Percentiles rank a stretch among this genome's conserved stretches.
Evolutionary conservation across 2,329 filamentous ascomycete species (phyloP).

Genomic region (Escovopsis sp.): DNA sequence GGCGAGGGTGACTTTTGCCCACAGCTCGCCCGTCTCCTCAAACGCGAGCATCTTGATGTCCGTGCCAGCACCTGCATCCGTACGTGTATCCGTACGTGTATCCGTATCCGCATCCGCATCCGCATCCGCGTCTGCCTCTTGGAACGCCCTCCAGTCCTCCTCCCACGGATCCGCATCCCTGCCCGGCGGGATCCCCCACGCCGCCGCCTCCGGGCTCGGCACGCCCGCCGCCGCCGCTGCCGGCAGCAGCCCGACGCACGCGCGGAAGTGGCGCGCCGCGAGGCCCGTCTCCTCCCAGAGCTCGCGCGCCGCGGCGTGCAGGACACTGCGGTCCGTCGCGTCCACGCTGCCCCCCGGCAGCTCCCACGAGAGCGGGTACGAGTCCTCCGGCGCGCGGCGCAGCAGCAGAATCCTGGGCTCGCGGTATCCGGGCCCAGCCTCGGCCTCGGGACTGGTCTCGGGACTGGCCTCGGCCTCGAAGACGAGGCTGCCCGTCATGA

Average conservation of each 20-base stretch:
- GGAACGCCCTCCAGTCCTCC: background rate
- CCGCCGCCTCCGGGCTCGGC: background rate
- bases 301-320: conserved; percentile 27
- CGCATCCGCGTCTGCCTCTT: background rate
- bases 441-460: background rate
- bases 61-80: background rate
- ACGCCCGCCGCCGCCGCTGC: background rate
- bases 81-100: no score
- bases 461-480: conserved; percentile 3
- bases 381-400: conserved; percentile 8
- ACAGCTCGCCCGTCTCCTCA: conserved; percentile 11
- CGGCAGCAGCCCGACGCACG: conserved; percentile 8
- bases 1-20: conserved; percentile 17
- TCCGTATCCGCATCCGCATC: no score
- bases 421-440: no score
- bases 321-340: conserved; percentile 27
- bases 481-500: conserved; percentile 10
- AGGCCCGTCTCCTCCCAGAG: conserved; percentile 32
- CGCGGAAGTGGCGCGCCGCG: conserved; percentile 12
- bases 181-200: conserved; percentile 3
- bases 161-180: conserved; percentile 2
- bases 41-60: conserved; percentile 10
- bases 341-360: conserved; percentile 13
- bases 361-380: conserved; percentile 10
- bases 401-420: conserved; percentile 4